Evolutionary conservation across 345 rosid species (phyloP).

Genomic region (Gossypium mustelinum): DNA sequence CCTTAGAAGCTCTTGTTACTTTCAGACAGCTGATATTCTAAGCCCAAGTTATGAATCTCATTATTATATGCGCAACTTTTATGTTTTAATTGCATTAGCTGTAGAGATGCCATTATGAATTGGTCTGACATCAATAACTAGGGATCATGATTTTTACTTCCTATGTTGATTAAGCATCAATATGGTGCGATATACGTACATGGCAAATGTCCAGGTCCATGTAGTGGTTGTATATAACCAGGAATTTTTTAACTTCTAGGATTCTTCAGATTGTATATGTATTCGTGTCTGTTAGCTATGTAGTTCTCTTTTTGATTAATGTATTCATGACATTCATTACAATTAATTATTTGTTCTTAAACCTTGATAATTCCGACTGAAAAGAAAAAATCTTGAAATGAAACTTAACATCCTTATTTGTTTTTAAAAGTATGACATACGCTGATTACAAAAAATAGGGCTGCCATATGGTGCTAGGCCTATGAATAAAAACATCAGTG

Average conservation of each 20-base stretch:
- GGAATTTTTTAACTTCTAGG: neutral
- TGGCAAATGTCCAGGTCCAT: neutral
- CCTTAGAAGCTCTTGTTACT: no score
- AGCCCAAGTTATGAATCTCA: neutral
- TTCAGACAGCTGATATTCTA: neutral
- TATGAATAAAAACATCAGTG: neutral
- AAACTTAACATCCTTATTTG: neutral
- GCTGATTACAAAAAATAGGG: neutral
- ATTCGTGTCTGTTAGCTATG: neutral
- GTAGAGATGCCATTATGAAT: neutral
- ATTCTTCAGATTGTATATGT: neutral
- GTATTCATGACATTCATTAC: neutral
- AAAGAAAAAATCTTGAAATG: neutral
- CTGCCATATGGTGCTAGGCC: neutral
- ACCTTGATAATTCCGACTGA: no score
- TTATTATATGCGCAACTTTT: neutral
- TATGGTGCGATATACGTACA: neutral
- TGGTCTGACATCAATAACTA: neutral
- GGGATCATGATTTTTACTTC: neutral
- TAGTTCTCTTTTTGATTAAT: neutral
- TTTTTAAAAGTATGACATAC: neutral
- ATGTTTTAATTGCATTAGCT: constrained; percentile 1
- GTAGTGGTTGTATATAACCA: neutral
- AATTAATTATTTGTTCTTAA: no score
- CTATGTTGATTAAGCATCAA: neutral